A percentile compares a stretch with the other conserved stretches of the same genome.
Evolutionary conservation across 2,329 filamentous ascomycete species (phyloP).

Genomic region (Apiospora rasikravindrae): DNA sequence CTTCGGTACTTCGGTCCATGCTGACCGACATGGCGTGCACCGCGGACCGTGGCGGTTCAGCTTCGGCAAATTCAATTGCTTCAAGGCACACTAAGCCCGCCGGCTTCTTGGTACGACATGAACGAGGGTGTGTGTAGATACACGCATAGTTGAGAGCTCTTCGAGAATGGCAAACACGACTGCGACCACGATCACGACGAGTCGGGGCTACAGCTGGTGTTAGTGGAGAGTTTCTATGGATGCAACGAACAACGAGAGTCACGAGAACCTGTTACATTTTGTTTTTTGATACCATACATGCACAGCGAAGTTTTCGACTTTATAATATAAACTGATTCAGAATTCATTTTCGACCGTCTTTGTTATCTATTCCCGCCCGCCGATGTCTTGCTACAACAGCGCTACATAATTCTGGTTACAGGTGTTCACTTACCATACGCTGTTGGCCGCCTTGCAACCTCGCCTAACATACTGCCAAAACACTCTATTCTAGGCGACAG

Average conservation of each 20-base stretch:
- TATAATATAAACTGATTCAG: neutral
- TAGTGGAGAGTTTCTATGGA: neutral
- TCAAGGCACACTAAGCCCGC: constrained; percentile 41
- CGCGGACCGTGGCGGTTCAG: constrained; percentile 58
- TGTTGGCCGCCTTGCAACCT: no score
- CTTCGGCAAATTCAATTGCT: constrained; percentile 57
- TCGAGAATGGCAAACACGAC: neutral
- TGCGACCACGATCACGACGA: neutral
- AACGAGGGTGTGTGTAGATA: neutral
- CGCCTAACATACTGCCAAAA: no score
- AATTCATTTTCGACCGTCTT: neutral
- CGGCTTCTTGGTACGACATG: neutral
- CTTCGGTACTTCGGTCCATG: constrained; percentile 55
- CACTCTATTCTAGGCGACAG: neutral
- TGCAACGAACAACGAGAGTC: no score
- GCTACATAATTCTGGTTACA: neutral
- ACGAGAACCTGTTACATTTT: neutral
- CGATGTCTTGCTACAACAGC: neutral
- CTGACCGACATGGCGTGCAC: constrained; percentile 51
- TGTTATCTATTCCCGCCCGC: neutral
- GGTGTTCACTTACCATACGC: neutral
- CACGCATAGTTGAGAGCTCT: no score
- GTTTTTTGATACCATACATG: neutral
- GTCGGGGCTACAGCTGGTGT: neutral
- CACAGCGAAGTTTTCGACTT: neutral